Percentiles rank a stretch among this genome's conserved stretches.
Evolutionary conservation across 345 rosid genomes (phyloP).

Genomic region (Camelina neglecta): DNA sequence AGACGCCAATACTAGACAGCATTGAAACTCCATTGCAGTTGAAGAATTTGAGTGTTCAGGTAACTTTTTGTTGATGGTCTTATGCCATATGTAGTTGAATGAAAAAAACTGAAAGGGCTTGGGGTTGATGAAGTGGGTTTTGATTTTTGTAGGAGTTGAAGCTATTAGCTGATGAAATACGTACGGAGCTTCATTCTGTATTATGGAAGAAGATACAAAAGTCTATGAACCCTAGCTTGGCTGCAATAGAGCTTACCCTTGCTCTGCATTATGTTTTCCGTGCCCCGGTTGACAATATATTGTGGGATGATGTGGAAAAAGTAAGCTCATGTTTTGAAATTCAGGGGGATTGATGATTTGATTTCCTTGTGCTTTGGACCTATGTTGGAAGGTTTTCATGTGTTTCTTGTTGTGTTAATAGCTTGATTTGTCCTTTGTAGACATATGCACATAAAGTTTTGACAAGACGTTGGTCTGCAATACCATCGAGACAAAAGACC

Average conservation of each 20-base stretch:
- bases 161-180: slow-evolving; percentile 71
- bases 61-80: slow-evolving; percentile 38
- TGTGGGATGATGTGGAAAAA: slow-evolving; percentile 93
- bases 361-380: background rate
- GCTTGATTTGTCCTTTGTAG: slow-evolving; percentile 49
- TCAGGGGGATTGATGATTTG: background rate
- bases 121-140: slow-evolving; percentile 10
- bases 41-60: slow-evolving; percentile 76
- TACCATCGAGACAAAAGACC: slow-evolving; percentile 65
- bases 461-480: slow-evolving; percentile 75
- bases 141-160: slow-evolving; percentile 68
- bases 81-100: slow-evolving; percentile 13
- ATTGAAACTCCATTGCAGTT: slow-evolving; percentile 79
- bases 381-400: background rate
- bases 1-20: slow-evolving; percentile 79
- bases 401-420: slow-evolving; percentile 13
- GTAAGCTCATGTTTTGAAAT: slow-evolving; percentile 47
- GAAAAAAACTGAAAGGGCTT: background rate
- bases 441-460: slow-evolving; percentile 87
- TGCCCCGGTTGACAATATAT: slow-evolving; percentile 82
- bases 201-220: slow-evolving; percentile 55
- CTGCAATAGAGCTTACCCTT: slow-evolving; percentile 77
- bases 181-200: slow-evolving; percentile 59
- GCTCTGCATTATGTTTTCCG: slow-evolving; percentile 86
- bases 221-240: slow-evolving; percentile 69